A percentile compares a stretch with the other conserved stretches of the same genome.
These are phyloP conservation scores for Cystobasidium sp. DNA, from an alignment of 1,284 basidiomycete species.

Conservation along the genomic window DNA sequence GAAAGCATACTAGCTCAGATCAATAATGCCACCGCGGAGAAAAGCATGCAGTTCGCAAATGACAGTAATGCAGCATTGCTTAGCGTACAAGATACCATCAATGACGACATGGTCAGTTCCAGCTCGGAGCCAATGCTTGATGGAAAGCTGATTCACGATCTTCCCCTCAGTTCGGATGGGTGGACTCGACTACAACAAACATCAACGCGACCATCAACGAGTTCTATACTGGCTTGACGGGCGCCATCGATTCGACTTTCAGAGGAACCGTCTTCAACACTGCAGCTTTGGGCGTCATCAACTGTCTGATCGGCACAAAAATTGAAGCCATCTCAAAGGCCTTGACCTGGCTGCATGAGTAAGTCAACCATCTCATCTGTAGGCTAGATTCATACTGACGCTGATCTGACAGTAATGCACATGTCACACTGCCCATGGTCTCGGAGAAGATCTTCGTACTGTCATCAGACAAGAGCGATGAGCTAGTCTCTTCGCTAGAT, in stretches of 20 bases:
- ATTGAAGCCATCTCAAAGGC: constrained; percentile 82
- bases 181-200: constrained; percentile 84
- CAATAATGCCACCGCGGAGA: constrained; percentile 77
- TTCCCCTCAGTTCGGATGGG: constrained; percentile 74
- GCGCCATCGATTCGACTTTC: constrained; percentile 72
- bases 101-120: constrained; percentile 66
- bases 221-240: constrained; percentile 61
- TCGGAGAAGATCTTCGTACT: constrained; percentile 75
- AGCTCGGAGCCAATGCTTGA: not conserved
- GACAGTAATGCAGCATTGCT: constrained; percentile 74
- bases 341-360: constrained; percentile 84
- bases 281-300: constrained; percentile 77
- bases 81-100: constrained; percentile 72
- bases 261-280: constrained; percentile 77
- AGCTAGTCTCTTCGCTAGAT: constrained; percentile 60
- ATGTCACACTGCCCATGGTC: constrained; percentile 74
- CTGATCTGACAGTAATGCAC: constrained; percentile 64
- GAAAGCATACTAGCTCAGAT: constrained; percentile 73
- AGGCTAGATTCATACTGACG: not conserved
- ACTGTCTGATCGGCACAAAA: constrained; percentile 87
- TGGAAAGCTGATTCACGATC: not conserved
- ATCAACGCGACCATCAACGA: constrained; percentile 68
- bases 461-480: constrained; percentile 69
- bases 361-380: not conserved
- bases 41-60: constrained; percentile 74